Base-by-base conservation (phyloP, 345 rosid genomes). In the Populus deltoides region DNA sequence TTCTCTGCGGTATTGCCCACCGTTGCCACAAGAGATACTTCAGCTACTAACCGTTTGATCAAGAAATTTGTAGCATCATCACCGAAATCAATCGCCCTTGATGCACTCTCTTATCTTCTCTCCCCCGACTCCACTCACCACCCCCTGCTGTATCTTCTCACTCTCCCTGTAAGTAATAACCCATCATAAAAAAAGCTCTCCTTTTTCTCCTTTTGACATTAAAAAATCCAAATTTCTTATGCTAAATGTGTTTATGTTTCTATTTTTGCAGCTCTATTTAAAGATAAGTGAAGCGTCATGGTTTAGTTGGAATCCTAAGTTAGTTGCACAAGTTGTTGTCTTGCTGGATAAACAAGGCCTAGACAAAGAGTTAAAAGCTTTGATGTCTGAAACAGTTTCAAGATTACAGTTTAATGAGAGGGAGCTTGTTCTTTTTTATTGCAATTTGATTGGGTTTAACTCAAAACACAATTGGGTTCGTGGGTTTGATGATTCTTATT, bases 241-340 rank as follows among this genome's bases (percentile, higher is more conserved):
- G 51, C 51, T 15, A 12, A 3, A 47, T 47, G 51, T 47, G 16
- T 15, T 15, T 13, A 4, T 47, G 51, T 47, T 47, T 31, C 57
- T 57, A 17, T 41, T n/a, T 47, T 61, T 73, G 76, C 87, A 89
- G 92, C 79, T 94, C 69, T 94, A 93, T 73, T 75, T 77, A 33
- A 90, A 83, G 78, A 90, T 94, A 16, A 83, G 79, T 65, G 83
- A 93, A 85, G 85, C 94, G 22, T 73, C 92, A 0, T 94, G 98
- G 98, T 93, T 90, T 75, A 76, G 84, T 70, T 94, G 98, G 98
- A 90, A 94, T 71, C 86, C 95, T 0, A 92, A 90, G 88, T 82
- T 95, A 70, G 88, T 86, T 16, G 94, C 99, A 4, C 83, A 90
- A 12, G 85, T 95, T 71, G 77, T 83, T 29, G 90, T 95, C n/a